phyloP scores from a whole-genome alignment of 768 basidiomycete genomes.

The Hygrophorus pudorinus region DNA sequence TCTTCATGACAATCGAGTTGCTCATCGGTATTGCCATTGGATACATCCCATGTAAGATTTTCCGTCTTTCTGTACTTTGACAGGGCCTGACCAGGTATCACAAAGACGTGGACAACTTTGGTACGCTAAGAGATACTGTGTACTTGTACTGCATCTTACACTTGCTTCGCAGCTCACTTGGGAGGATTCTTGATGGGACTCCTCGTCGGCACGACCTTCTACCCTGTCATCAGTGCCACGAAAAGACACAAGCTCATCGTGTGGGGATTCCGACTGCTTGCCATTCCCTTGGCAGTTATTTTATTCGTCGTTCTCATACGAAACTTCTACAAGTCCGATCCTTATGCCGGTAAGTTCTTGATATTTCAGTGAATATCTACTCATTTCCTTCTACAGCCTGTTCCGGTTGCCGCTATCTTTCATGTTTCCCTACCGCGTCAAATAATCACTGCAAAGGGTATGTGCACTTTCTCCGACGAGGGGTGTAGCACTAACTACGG shows the following conservation, averaged over 20 bases:
- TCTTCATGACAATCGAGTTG: constrained; percentile 82
- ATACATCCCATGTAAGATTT: constrained; percentile 62
- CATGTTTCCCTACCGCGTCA: constrained; percentile 71
- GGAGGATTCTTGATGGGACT: constrained; percentile 84
- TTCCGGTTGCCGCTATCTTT: constrained; percentile 80
- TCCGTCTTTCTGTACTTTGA: neutral
- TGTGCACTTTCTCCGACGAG: constrained; percentile 10
- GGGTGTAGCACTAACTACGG: too few relatives aligned
- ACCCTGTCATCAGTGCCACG: constrained; percentile 81
- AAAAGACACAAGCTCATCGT: constrained; percentile 62
- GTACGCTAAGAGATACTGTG: constrained; percentile 22
- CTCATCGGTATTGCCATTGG: constrained; percentile 78
- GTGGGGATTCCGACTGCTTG: constrained; percentile 63
- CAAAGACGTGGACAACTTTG: constrained; percentile 84
- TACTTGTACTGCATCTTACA: neutral
- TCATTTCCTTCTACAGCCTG: constrained; percentile 42
- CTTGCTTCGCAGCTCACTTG: constrained; percentile 53
- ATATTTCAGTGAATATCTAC: constrained; percentile 6
- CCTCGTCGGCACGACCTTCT: constrained; percentile 72
- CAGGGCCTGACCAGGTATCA: constrained; percentile 5
- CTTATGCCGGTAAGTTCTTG: constrained; percentile 58
- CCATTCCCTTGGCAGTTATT: constrained; percentile 66
- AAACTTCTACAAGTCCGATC: constrained; percentile 88
- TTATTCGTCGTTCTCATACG: constrained; percentile 73
- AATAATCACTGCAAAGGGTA: constrained; percentile 63